Evolutionary conservation across 805 yeast genomes (phyloP).

Genomic region (Suhomyces kilbournensis): DNA sequence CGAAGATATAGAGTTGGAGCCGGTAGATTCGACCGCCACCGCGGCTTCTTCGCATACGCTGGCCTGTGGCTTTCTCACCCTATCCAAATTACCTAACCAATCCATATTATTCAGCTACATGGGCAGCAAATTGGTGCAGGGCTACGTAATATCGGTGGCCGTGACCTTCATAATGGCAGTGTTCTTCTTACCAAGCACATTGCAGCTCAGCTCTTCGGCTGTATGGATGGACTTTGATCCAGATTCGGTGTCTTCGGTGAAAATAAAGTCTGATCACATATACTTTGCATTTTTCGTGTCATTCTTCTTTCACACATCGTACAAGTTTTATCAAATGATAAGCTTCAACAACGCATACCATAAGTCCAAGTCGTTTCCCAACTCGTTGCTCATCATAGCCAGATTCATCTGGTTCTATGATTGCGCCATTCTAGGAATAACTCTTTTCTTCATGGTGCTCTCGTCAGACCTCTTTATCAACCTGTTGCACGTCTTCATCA

Average conservation of each 20-base stretch:
- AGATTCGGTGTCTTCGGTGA: neutral
- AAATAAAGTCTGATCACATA: constrained; percentile 26
- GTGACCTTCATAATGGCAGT: neutral
- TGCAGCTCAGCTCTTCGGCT: constrained; percentile 21
- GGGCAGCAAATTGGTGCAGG: neutral
- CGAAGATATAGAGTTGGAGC: neutral
- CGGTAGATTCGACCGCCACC: neutral
- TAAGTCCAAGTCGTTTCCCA: constrained; percentile 13
- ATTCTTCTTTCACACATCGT: constrained; percentile 12
- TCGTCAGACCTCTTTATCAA: constrained; percentile 22
- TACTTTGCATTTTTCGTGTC: constrained; percentile 13
- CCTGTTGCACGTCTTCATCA: constrained; percentile 7
- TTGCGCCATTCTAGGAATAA: constrained; percentile 13
- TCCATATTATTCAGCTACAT: neutral
- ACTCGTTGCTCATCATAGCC: constrained; percentile 12
- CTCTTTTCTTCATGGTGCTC: constrained; percentile 12
- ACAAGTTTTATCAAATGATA: constrained; percentile 12
- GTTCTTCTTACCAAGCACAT: constrained; percentile 9
- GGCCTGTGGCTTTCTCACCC: neutral
- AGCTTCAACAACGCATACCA: constrained; percentile 12
- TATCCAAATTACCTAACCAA: neutral
- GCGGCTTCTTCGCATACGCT: neutral
- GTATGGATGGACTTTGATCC: constrained; percentile 8
- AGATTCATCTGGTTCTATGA: constrained; percentile 23
- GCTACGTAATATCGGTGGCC: neutral